A percentile compares a stretch with the other conserved stretches of the same genome.
Conservation (phyloP, 2,329 filamentous ascomycete species). For the Tolypocladium amazonense region DNA sequence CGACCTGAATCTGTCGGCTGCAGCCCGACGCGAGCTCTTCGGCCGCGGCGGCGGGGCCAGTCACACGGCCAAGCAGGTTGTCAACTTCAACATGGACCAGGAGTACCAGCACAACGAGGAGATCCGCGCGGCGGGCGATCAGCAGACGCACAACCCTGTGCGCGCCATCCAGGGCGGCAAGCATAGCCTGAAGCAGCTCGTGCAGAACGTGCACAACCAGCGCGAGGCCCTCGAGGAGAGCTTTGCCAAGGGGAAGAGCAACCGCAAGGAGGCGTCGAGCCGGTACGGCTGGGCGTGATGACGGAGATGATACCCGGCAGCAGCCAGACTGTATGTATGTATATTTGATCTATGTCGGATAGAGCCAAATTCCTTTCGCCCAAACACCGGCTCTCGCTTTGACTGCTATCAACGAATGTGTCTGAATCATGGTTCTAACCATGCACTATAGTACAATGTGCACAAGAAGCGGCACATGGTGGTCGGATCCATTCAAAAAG, state of each 20-base stretch:
- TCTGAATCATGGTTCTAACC: not conserved
- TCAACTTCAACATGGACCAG: slow-evolving; percentile 80
- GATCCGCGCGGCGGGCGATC: slow-evolving; percentile 58
- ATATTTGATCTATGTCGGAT: not conserved
- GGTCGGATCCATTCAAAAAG: slow-evolving; percentile 34
- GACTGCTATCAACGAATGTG: not conserved
- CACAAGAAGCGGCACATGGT: not conserved
- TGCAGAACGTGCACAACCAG: slow-evolving; percentile 73
- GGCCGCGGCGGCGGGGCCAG: slow-evolving; percentile 48
- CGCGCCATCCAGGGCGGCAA: slow-evolving; percentile 74
- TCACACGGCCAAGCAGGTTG: slow-evolving; percentile 43
- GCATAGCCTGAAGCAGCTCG: slow-evolving; percentile 78
- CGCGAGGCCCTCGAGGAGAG: slow-evolving; percentile 84
- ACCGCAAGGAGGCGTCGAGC: slow-evolving; percentile 70
- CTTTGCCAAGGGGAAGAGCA: slow-evolving; percentile 71
- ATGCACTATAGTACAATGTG: not conserved
- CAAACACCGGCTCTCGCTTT: not conserved
- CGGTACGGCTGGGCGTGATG: slow-evolving; percentile 63
- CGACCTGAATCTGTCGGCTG: slow-evolving; percentile 67
- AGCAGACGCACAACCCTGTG: slow-evolving; percentile 70
- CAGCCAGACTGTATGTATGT: not conserved
- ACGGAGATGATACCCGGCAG: not conserved
- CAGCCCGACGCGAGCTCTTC: slow-evolving; percentile 74
- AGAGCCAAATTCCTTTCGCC: not conserved
- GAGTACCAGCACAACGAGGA: slow-evolving; percentile 83